Percentiles rank a stretch among this genome's conserved stretches.
phyloP scores from a whole-genome alignment of 179 eudicot species.

The Spergularia azorica region DNA sequence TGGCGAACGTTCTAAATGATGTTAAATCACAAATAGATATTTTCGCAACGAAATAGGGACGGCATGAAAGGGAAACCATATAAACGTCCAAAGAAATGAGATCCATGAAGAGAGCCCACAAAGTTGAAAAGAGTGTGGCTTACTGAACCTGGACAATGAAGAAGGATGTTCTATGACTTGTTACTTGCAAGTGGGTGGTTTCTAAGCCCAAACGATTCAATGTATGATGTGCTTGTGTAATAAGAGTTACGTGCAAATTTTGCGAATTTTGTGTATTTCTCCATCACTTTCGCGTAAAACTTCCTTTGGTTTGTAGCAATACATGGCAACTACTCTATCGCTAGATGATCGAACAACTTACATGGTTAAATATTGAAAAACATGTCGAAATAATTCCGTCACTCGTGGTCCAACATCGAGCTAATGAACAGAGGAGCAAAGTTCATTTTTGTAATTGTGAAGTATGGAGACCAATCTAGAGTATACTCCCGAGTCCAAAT shows the following conservation, averaged over 20 bases:
- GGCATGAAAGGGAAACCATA: too few relatives aligned
- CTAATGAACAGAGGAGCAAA: too few relatives aligned
- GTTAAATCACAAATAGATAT: too few relatives aligned
- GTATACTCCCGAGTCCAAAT: too few relatives aligned
- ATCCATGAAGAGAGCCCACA: background rate
- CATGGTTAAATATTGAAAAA: background rate
- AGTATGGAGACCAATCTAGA: too few relatives aligned
- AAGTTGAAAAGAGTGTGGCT: background rate
- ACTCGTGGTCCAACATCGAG: too few relatives aligned
- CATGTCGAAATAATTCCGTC: too few relatives aligned
- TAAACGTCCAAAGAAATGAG: background rate
- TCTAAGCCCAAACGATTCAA: background rate
- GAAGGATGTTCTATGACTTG: background rate
- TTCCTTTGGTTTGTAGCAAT: background rate
- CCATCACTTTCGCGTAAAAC: background rate
- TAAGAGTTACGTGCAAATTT: conserved; percentile 6
- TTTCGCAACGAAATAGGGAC: too few relatives aligned
- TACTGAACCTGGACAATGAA: background rate
- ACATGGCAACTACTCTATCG: background rate
- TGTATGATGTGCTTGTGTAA: background rate
- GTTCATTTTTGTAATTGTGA: too few relatives aligned
- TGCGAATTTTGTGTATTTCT: background rate
- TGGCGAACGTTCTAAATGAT: too few relatives aligned
- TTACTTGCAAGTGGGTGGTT: background rate
- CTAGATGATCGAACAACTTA: background rate